These are phyloP conservation scores for Phenoliferia sp. DNA, from an alignment of 1,284 basidiomycete genomes.

Conservation along the genomic window DNA sequence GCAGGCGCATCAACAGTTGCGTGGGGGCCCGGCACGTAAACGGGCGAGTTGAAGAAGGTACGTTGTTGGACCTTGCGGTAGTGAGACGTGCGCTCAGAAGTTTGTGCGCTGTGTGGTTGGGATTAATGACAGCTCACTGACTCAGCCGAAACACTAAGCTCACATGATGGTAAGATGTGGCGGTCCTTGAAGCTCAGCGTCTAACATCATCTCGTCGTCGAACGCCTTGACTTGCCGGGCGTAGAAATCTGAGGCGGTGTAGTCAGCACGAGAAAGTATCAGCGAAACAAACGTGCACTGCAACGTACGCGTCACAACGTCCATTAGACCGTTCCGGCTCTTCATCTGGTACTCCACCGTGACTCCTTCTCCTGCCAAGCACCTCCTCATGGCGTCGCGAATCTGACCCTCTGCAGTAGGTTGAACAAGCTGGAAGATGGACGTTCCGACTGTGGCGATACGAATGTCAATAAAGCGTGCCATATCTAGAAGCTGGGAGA, in stretches of 20 bases:
- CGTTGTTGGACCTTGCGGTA: constrained; percentile 18
- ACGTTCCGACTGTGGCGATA: constrained; percentile 13
- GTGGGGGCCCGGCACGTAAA: constrained; percentile 6
- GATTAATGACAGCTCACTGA: background rate
- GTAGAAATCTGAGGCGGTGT: constrained; percentile 20
- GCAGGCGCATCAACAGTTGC: constrained; percentile 4
- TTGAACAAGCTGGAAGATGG: constrained; percentile 14
- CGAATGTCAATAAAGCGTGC: background rate
- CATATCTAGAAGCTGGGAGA: constrained; percentile 4
- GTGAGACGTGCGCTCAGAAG: constrained; percentile 27
- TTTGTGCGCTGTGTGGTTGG: constrained; percentile 26
- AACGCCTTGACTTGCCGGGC: constrained; percentile 20
- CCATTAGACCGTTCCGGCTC: constrained; percentile 10
- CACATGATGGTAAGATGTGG: constrained; percentile 23
- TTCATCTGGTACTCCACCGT: constrained; percentile 24
- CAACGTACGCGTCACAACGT: constrained; percentile 29
- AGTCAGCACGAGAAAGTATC: background rate
- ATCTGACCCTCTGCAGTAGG: constrained; percentile 16
- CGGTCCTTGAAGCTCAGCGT: background rate
- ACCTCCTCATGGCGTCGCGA: constrained; percentile 19
- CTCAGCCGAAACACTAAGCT: background rate
- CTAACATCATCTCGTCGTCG: constrained; percentile 4
- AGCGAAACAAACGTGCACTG: background rate
- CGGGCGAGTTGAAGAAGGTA: constrained; percentile 1
- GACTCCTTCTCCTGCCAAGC: constrained; percentile 15